Evolutionary conservation across 768 basidiomycete genomes (phyloP), one percentile per base, ranked within the genome.

Genomic region (Boletus vermiculosoides): DNA sequence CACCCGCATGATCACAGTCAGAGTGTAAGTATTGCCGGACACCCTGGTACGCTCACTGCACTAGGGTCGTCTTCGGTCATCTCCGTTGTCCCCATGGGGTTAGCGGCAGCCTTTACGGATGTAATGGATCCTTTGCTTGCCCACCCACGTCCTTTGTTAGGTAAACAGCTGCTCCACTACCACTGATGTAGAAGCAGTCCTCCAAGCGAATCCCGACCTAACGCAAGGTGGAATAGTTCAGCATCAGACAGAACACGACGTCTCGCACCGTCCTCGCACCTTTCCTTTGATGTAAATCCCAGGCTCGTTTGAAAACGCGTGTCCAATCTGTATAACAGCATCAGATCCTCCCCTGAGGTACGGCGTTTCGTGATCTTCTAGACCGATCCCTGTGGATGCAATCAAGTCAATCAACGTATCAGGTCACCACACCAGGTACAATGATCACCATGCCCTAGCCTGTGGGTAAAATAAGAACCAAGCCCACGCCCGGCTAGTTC

Each of bases 261-360:
- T 34, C 30, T 42, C 22, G 40, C 44, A 42, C 50, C 31, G 36
- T 18, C 40, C n/a, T 20, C 59, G 22, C 59, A 85, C 87, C 74
- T 86, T 72, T 42, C 82, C 85, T 59, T 85, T 84, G 55, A 88
- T 86, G 70, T 91, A 90, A 30, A 88, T 72, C 2, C 86, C 87
- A 4, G 91, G 92, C 69, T 94, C 91, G 65, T 93, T 78, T 8
- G 89, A 91, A 73, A 94, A 94, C 0, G 87, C 79, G 64, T 92
- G 85, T 1, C 90, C 90, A 3, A 66, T 72, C 45, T 80, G 71
- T 50, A 91, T 83, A 39, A 79, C 63, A 59, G 79, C 80, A 12
- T 80, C 65, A 31, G 82, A 86, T 16, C 85, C 84, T n/a, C 87
- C 88, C 46, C 82, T 82, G 20, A 95, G 76, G 69, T 92, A 93